Conservation (phyloP, 352 stramenopile genomes). For the Globisporangium megalacanthum region DNA sequence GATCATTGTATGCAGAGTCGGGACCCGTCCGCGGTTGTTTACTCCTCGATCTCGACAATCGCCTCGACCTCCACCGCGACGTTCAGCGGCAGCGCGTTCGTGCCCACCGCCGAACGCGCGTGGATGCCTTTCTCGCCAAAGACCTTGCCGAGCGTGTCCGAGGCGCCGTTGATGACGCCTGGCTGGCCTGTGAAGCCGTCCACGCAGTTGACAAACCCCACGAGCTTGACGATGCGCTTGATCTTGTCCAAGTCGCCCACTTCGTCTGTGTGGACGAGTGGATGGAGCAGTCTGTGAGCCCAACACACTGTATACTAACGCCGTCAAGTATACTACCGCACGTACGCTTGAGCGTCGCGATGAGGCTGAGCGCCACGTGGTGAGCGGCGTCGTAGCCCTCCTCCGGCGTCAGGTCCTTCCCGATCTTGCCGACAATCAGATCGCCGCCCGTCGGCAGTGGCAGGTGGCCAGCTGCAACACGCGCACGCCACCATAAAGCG, state of each 20-base stretch:
- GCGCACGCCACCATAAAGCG: not conserved
- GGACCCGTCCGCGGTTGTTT: not conserved
- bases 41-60: slow-evolving; percentile 86
- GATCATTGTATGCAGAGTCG: not conserved
- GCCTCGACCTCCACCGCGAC: slow-evolving; percentile 94
- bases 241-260: slow-evolving; percentile 86
- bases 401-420: slow-evolving; percentile 72
- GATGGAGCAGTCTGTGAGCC: too few relatives aligned
- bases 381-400: slow-evolving; percentile 83
- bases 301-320: too few relatives aligned
- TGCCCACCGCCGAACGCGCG: slow-evolving; percentile 90
- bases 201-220: slow-evolving; percentile 91
- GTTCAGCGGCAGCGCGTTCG: slow-evolving; percentile 91
- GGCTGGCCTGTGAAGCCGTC: slow-evolving; percentile 84
- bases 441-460: slow-evolving; percentile 34
- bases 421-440: slow-evolving; percentile 79
- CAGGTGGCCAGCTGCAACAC: slow-evolving; percentile 56
- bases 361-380: slow-evolving; percentile 74
- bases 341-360: slow-evolving; percentile 81
- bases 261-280: slow-evolving; percentile 22
- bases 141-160: slow-evolving; percentile 79
- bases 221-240: slow-evolving; percentile 90
- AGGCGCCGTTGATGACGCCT: slow-evolving; percentile 90
- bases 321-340: not conserved
- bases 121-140: slow-evolving; percentile 73